Evolutionary conservation across 768 basidiomycete species (phyloP).

Genomic region (Boletus insuetus): DNA sequence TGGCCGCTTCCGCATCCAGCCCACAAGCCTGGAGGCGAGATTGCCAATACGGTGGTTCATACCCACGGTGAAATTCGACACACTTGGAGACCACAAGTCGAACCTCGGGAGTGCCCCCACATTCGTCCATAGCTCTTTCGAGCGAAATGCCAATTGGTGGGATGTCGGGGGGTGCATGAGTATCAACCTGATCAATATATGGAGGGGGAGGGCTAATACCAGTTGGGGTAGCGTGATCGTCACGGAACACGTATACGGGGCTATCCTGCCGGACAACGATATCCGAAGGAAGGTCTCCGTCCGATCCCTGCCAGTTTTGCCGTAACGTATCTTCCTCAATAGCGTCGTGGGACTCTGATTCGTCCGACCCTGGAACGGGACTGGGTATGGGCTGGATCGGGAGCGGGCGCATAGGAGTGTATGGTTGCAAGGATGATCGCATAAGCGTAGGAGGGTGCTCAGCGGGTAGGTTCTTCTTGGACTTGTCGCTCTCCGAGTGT

Average conservation of each 20-base stretch:
- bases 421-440: background rate
- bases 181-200: conserved; percentile 7
- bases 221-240: background rate
- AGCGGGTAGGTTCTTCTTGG: background rate
- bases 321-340: background rate
- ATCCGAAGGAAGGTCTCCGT: background rate
- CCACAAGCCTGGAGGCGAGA: conserved; percentile 21
- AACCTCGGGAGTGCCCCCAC: conserved; percentile 16
- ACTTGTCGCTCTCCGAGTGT: background rate
- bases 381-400: conserved; percentile 19
- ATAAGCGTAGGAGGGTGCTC: conserved; percentile 8
- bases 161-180: conserved; percentile 7
- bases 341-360: background rate
- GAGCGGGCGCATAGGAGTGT: conserved; percentile 10
- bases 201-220: conserved; percentile 19
- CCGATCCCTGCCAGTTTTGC: conserved; percentile 5
- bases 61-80: conserved; percentile 22
- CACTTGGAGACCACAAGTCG: conserved; percentile 23
- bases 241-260: conserved; percentile 10
- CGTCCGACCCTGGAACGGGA: conserved; percentile 12
- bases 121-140: conserved; percentile 19
- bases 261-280: conserved; percentile 22
- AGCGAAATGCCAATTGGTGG: conserved; percentile 17
- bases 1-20: conserved; percentile 13
- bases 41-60: conserved; percentile 30